Evolutionary conservation across 1,284 basidiomycete species (phyloP), one percentile per base, ranked within the genome.

Genomic region (Tylopilus orsonianus): DNA sequence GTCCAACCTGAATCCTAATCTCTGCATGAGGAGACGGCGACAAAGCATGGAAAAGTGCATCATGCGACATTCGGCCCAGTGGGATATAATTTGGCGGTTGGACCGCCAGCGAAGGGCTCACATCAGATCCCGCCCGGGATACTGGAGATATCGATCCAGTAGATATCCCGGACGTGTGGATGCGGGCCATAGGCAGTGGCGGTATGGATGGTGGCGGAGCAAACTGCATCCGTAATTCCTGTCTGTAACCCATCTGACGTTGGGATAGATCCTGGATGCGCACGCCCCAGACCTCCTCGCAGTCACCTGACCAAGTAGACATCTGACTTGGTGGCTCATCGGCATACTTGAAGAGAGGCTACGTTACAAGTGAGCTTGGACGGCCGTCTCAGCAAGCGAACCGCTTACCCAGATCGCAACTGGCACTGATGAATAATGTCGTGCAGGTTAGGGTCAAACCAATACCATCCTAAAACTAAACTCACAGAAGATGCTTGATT

Each of bases 311-410:
- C 81, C 79, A 84, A 37, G 64, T 65, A n/a, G 75, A 71, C 46
- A 86, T 71, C 24, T 71, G 68, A 53, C 75, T 49, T 23, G 60
- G 76, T 46, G 85, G 79, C 36, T 76, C 71, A 47, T 79, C 73
- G 49, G 74, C 75, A 60, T 85, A 85, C 61, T 80, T 83, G 64
- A 81, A 75, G 47, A 86, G 74, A n/a, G 81, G 73, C 85, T 86
- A 53, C 24, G 36, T 50, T 22, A 48, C 16, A 23, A 30, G 26
- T 67, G 45, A 62, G 52, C 34, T 24, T 43, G 37, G 13, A 12
- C 24, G 35, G 20, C 18, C 41, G 32, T 20, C 32, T 22, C 16
- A 37, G 12, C 13, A 18, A 49, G 41, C 8, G 45, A 29, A 43
- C 39, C 19, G 59, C 77, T 63, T 69, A 86, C 84, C 80, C 80